These are phyloP conservation scores for Mucor irregularis DNA, from an alignment of 371 early-diverging fungal species.

Conservation along the genomic window DNA sequence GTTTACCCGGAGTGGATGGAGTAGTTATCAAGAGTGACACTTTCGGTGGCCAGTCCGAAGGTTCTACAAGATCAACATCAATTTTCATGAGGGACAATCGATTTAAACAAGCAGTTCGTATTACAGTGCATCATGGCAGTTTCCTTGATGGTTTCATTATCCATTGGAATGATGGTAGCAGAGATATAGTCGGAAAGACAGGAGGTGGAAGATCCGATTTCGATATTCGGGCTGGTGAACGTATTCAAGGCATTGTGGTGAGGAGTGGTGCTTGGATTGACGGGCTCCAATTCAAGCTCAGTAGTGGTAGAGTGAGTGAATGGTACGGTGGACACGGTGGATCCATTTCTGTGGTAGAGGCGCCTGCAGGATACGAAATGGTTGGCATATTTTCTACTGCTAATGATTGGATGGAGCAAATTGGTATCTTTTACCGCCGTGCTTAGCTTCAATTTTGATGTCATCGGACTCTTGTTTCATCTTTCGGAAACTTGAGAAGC, in stretches of 20 bases:
- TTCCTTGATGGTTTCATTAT: slow-evolving; percentile 57
- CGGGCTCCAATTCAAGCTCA: slow-evolving; percentile 56
- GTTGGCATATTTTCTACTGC: slow-evolving; percentile 57
- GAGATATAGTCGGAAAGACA: slow-evolving; percentile 31
- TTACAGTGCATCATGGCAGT: slow-evolving; percentile 45
- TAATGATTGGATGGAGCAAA: slow-evolving; percentile 51
- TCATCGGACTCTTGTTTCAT: slow-evolving; percentile 6
- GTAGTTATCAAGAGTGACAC: slow-evolving; percentile 33
- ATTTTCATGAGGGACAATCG: background rate
- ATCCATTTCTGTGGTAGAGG: slow-evolving; percentile 29
- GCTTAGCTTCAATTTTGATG: background rate
- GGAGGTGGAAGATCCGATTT: slow-evolving; percentile 36
- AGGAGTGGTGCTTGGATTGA: slow-evolving; percentile 64
- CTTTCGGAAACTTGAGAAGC: slow-evolving; percentile 4
- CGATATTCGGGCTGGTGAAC: slow-evolving; percentile 37
- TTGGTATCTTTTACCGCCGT: slow-evolving; percentile 37
- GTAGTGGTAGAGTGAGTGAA: slow-evolving; percentile 42
- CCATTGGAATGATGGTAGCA: slow-evolving; percentile 43
- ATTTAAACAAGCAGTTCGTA: slow-evolving; percentile 14
- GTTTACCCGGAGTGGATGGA: slow-evolving; percentile 30
- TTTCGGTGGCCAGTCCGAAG: slow-evolving; percentile 12
- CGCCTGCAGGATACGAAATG: slow-evolving; percentile 48
- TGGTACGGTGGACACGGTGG: slow-evolving; percentile 68
- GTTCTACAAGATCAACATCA: background rate
- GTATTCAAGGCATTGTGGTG: slow-evolving; percentile 43